Conservation (phyloP, 345 rosid species). For the Ceriops decandra region DNA sequence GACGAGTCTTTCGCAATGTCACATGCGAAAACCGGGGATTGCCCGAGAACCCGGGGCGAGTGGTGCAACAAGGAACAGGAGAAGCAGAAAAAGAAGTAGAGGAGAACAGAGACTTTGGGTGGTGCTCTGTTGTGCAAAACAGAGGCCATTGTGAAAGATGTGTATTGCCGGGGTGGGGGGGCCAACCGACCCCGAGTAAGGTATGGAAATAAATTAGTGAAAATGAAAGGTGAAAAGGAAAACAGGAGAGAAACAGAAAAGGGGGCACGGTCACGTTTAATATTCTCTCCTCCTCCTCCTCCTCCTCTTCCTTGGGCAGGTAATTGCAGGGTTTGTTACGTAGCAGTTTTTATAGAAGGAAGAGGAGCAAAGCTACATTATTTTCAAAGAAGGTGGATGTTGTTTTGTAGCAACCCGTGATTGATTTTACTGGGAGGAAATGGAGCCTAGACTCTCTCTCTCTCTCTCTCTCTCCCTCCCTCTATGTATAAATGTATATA, state of each 20-base stretch:
- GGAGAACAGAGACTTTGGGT: conserved; percentile 34
- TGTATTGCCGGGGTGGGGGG: no score
- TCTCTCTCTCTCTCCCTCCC: no score
- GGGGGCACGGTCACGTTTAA: neutral
- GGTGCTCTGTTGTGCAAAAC: conserved; percentile 22
- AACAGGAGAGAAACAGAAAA: neutral
- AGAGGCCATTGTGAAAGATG: conserved; percentile 18
- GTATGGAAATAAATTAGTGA: neutral
- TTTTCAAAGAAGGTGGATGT: conserved; percentile 8
- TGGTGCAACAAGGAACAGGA: neutral
- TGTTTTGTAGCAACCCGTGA: conserved; percentile 61
- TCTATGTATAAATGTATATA: no score
- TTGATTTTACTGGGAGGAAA: no score
- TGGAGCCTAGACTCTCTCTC: no score
- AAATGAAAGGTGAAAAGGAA: neutral
- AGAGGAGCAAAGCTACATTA: neutral
- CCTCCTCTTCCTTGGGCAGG: neutral
- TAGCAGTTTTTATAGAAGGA: neutral
- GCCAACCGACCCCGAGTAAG: neutral
- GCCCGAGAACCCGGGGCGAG: conserved; percentile 26
- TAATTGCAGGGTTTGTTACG: neutral
- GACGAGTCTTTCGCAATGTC: conserved; percentile 48
- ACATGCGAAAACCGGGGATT: conserved; percentile 73
- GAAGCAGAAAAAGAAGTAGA: conserved; percentile 16
- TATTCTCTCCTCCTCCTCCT: neutral